phyloP scores from a whole-genome alignment of 2,329 filamentous ascomycete genomes.

The Calonectria pseudoturangicola region DNA sequence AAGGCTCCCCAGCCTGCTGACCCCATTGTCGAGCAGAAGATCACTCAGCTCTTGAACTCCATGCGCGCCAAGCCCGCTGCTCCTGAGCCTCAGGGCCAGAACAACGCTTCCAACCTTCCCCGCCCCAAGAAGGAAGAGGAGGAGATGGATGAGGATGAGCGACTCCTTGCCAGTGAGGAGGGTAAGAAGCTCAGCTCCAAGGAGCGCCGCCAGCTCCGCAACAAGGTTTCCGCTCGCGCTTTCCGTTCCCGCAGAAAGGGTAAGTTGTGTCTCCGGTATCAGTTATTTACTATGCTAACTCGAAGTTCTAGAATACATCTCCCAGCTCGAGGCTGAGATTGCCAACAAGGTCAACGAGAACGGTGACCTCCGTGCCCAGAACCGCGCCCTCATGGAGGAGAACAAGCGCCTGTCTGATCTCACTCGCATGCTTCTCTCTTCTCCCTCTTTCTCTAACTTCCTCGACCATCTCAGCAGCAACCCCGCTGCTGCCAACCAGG shows the following conservation, averaged over 20 bases:
- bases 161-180: conserved; percentile 94
- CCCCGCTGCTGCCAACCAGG: conserved; percentile 66
- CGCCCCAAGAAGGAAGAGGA: conserved; percentile 94
- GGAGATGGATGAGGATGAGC: conserved; percentile 99
- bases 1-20: conserved; percentile 75
- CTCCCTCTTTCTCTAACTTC: conserved; percentile 88
- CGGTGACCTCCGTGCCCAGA: conserved; percentile 86
- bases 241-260: conserved; percentile 99
- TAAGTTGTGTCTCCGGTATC: conserved; percentile 68
- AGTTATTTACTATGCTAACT: conserved; percentile 40
- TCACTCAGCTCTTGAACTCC: conserved; percentile 92
- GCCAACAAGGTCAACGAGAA: conserved; percentile 89
- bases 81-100: conserved; percentile 64
- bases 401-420: conserved; percentile 87
- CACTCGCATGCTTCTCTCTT: conserved; percentile 87
- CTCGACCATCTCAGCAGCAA: conserved; percentile 82
- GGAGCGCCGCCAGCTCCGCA: conserved; percentile 95
- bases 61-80: conserved; percentile 85
- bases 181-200: conserved; percentile 99
- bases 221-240: conserved; percentile 98
- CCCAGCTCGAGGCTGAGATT: conserved; percentile 93
- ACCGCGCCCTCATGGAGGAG: conserved; percentile 88
- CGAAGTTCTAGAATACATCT: conserved; percentile 86
- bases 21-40: conserved; percentile 91
- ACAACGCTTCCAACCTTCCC: conserved; percentile 80